Evolutionary conservation across 225 moss, liverwort and hornwort species (phyloP).

Genomic region (Thuidium tamariscinum): DNA sequence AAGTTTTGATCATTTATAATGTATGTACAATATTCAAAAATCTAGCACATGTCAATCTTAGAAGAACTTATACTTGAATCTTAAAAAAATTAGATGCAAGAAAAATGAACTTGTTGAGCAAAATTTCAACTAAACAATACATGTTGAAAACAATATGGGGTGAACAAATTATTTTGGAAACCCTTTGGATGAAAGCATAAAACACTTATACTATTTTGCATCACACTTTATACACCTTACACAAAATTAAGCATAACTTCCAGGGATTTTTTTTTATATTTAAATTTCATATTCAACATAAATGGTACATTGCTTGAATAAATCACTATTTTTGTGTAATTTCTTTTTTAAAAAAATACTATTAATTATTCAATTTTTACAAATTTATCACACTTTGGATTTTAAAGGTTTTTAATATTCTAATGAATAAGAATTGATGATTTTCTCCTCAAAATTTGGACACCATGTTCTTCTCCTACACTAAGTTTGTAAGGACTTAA

Average conservation of each 20-base stretch:
- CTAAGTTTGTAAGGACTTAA: not conserved
- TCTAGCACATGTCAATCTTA: not conserved
- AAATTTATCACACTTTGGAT: too few species aligned
- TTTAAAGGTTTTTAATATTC: too few species aligned
- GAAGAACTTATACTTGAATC: not conserved
- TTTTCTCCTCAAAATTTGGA: not conserved
- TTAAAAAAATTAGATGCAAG: too few species aligned
- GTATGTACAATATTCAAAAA: not conserved
- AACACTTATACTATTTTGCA: not conserved
- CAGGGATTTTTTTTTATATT: fast-evolving
- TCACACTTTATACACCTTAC: fast-evolving
- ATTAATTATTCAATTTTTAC: too few species aligned
- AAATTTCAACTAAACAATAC: not conserved
- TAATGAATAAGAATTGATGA: too few species aligned
- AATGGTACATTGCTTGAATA: not conserved
- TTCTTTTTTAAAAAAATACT: not conserved
- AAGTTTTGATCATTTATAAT: not conserved
- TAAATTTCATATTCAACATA: not conserved
- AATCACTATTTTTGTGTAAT: not conserved
- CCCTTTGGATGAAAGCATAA: not conserved
- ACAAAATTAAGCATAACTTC: not conserved
- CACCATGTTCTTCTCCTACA: not conserved
- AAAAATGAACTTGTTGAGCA: not conserved
- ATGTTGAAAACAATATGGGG: too few species aligned
- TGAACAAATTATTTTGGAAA: not conserved